Evolutionary conservation across 139 green algal genomes (phyloP).

Genomic region (Volvox reticuliferus): DNA sequence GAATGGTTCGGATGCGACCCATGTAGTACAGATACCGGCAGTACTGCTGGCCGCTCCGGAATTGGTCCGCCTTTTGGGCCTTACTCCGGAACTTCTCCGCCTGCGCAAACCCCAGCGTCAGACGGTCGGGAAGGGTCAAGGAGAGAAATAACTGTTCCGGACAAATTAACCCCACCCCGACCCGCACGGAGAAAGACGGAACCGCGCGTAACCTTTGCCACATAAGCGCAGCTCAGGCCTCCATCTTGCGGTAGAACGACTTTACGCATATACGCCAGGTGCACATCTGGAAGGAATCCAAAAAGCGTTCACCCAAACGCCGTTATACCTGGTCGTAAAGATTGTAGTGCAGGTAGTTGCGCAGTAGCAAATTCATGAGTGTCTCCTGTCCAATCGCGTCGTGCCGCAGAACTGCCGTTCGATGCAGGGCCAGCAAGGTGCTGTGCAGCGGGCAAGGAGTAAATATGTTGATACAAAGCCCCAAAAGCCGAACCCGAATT

Average conservation of each 20-base stretch:
- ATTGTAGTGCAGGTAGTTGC: slow-evolving; percentile 97
- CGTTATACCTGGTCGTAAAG: slow-evolving; percentile 93
- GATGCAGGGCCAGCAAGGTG: slow-evolving; percentile 88
- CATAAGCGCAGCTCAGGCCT: too few relatives aligned
- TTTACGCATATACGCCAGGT: too few relatives aligned
- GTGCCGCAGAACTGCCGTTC: slow-evolving; percentile 91
- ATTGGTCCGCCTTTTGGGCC: slow-evolving; percentile 85
- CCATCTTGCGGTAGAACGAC: too few relatives aligned
- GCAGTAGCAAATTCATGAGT: slow-evolving; percentile 94
- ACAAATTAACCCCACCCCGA: too few relatives aligned
- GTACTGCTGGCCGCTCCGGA: slow-evolving; percentile 87
- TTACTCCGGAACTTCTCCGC: slow-evolving; percentile 98
- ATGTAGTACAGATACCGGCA: slow-evolving; percentile 97
- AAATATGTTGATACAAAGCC: too few relatives aligned
- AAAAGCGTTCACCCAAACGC: too few relatives aligned
- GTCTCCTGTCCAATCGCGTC: slow-evolving; percentile 95
- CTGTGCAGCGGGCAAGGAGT: slow-evolving; percentile 52
- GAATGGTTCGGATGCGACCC: slow-evolving; percentile 93
- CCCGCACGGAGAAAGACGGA: too few relatives aligned
- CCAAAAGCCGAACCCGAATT: too few relatives aligned
- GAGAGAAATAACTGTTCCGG: too few relatives aligned
- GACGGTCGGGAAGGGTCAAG: too few relatives aligned
- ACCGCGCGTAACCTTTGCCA: too few relatives aligned
- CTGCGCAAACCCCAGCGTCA: slow-evolving; percentile 51
- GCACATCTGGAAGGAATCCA: too few relatives aligned